Evolutionary conservation across 129 eudicot genomes (phyloP).

Genomic region (Lactuca sativa): DNA sequence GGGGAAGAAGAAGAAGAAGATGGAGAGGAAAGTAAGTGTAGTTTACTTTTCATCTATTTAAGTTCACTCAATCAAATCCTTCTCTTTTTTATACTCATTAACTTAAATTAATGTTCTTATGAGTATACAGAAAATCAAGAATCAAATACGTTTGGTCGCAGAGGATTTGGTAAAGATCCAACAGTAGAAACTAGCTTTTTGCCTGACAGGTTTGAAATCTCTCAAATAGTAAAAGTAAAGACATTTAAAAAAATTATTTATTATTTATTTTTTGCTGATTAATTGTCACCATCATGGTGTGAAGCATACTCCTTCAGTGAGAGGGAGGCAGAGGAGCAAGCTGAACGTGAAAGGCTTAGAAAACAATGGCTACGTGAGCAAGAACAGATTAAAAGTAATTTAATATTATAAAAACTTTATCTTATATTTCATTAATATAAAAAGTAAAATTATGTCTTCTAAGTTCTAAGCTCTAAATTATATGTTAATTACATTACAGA

Average conservation of each 20-base stretch:
- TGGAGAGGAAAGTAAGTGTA: conserved; percentile 54
- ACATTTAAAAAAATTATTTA: no score
- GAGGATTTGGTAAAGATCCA: conserved; percentile 89
- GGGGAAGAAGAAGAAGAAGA: conserved; percentile 75
- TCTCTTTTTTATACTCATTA: background rate
- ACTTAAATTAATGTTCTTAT: background rate
- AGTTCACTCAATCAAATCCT: background rate
- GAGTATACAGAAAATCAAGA: conserved; percentile 48
- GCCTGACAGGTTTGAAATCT: conserved; percentile 79
- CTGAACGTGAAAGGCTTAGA: conserved; percentile 92
- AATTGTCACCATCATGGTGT: conserved; percentile 54
- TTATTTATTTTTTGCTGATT: conserved; percentile 27
- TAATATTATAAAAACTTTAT: conserved; percentile 1
- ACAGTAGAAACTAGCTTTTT: conserved; percentile 93
- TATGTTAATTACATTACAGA: conserved; percentile 41
- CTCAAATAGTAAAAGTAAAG: background rate
- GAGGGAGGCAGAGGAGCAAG: conserved; percentile 99
- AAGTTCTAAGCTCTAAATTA: conserved; percentile 13
- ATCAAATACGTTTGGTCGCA: conserved; percentile 43
- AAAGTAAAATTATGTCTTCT: background rate
- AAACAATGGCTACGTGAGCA: conserved; percentile 91
- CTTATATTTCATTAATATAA: background rate
- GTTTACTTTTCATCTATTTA: background rate
- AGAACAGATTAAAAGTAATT: conserved; percentile 77
- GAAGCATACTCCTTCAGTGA: conserved; percentile 91